These are phyloP conservation scores for Vitis amurensis DNA, from an alignment of 164 flowering plant genomes.

Conservation along the genomic window DNA sequence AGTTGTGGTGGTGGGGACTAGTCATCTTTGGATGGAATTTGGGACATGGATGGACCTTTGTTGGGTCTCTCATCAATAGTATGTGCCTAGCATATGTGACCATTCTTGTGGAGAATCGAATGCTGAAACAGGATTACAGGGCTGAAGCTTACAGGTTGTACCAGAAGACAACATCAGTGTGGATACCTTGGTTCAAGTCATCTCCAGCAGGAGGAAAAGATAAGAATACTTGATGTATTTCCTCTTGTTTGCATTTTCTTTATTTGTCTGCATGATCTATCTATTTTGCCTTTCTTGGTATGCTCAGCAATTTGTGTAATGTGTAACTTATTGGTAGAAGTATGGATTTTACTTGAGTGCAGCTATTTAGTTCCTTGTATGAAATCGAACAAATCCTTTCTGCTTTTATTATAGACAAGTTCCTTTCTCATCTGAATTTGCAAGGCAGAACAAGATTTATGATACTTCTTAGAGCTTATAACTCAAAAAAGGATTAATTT, in stretches of 20 bases:
- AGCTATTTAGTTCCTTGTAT: neutral
- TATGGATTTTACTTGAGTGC: neutral
- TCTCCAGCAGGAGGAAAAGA: constrained; percentile 37
- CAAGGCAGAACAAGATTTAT: neutral
- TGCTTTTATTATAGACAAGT: neutral
- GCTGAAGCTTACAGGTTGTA: constrained; percentile 71
- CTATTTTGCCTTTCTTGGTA: constrained; percentile 5
- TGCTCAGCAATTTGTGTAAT: constrained; percentile 7
- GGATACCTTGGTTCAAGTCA: constrained; percentile 92
- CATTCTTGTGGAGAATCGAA: constrained; percentile 73
- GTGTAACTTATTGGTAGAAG: neutral
- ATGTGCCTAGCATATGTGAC: constrained; percentile 83
- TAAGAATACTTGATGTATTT: constrained; percentile 38
- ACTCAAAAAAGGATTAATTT: no score
- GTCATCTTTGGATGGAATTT: constrained; percentile 74
- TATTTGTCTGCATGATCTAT: neutral
- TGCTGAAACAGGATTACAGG: constrained; percentile 68
- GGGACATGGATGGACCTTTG: constrained; percentile 72
- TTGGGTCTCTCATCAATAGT: constrained; percentile 71
- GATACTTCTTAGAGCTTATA: no score
- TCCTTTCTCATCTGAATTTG: neutral
- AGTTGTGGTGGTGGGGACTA: constrained; percentile 99
- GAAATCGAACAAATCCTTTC: constrained; percentile 1
- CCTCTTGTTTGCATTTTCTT: neutral
- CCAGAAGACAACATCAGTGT: constrained; percentile 88